Evolutionary conservation across 495 filamentous ascomycete genomes (phyloP).

Genomic region (Massariosphaeria phaeospora): DNA sequence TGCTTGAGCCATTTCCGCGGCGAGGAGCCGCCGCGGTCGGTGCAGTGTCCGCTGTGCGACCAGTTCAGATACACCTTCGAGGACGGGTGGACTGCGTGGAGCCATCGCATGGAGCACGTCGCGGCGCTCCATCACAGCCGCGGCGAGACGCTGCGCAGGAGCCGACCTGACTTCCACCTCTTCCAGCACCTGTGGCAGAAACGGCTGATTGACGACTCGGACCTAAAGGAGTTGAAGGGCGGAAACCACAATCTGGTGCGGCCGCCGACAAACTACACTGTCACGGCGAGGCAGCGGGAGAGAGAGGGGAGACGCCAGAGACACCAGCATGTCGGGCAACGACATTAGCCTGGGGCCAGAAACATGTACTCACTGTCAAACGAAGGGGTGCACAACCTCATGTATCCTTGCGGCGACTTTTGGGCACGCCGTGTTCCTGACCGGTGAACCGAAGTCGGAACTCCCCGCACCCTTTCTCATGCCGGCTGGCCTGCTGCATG

Average conservation of each 20-base stretch:
- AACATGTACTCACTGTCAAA: not conserved
- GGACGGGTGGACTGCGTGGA: constrained; percentile 19
- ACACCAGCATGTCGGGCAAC: constrained; percentile 10
- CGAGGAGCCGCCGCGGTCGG: constrained; percentile 32
- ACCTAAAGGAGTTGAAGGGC: constrained; percentile 33
- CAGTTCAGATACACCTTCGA: constrained; percentile 19
- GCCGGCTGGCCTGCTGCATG: constrained; percentile 19
- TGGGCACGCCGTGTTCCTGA: not conserved
- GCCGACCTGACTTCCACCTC: constrained; percentile 33
- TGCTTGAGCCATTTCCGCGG: constrained; percentile 29
- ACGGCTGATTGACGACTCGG: constrained; percentile 29
- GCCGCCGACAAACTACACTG: constrained; percentile 21
- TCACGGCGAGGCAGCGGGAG: constrained; percentile 5
- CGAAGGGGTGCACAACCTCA: not conserved
- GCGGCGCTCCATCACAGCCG: constrained; percentile 21
- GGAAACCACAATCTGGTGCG: constrained; percentile 28
- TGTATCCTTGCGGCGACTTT: not conserved
- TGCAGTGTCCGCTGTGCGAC: constrained; percentile 30
- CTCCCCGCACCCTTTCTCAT: constrained; percentile 1
- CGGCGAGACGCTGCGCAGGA: constrained; percentile 25
- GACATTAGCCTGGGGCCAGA: not conserved
- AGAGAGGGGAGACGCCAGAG: constrained; percentile 4
- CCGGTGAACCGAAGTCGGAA: constrained; percentile 17
- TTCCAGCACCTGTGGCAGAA: constrained; percentile 32
- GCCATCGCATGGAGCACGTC: constrained; percentile 27